phyloP scores from a whole-genome alignment of 1,139 yeast genomes.

The Pichia sp. region DNA sequence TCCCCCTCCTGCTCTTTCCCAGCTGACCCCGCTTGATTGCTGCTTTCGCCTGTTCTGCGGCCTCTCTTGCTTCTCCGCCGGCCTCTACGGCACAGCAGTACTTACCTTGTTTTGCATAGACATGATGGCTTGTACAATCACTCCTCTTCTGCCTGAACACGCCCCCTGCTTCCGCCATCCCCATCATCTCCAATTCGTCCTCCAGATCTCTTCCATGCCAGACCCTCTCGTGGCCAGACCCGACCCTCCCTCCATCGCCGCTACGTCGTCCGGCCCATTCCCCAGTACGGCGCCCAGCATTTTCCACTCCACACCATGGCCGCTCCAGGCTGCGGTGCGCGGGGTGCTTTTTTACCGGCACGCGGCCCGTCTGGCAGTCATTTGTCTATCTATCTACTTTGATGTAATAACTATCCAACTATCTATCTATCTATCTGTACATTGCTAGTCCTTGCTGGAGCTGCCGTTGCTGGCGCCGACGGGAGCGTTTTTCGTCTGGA shows the following conservation, averaged over 20 bases:
- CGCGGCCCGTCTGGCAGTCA: conserved; percentile 1
- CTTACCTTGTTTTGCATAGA: conserved; percentile 30
- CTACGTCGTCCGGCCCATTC: background rate
- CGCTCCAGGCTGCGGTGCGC: conserved; percentile 10
- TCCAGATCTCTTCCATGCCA: background rate
- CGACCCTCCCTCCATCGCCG: background rate
- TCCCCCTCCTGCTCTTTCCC: background rate
- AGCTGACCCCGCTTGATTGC: background rate
- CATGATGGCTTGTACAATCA: conserved; percentile 18
- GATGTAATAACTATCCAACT: background rate
- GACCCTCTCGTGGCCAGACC: background rate
- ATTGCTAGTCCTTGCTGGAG: too few species aligned
- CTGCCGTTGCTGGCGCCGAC: too few species aligned
- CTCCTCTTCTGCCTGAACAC: background rate
- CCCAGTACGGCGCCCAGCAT: background rate
- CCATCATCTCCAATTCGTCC: background rate
- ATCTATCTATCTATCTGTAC: background rate
- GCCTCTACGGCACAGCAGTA: background rate
- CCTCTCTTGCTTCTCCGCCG: background rate
- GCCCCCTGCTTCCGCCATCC: background rate
- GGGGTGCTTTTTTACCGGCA: conserved; percentile 7
- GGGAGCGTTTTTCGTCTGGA: conserved; percentile 3
- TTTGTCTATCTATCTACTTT: background rate
- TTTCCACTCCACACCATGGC: background rate
- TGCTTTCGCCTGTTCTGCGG: too few species aligned